These are phyloP conservation scores for Myriosclerotinia curreyana DNA, from an alignment of 2,329 filamentous ascomycete genomes.

Conservation along the genomic window DNA sequence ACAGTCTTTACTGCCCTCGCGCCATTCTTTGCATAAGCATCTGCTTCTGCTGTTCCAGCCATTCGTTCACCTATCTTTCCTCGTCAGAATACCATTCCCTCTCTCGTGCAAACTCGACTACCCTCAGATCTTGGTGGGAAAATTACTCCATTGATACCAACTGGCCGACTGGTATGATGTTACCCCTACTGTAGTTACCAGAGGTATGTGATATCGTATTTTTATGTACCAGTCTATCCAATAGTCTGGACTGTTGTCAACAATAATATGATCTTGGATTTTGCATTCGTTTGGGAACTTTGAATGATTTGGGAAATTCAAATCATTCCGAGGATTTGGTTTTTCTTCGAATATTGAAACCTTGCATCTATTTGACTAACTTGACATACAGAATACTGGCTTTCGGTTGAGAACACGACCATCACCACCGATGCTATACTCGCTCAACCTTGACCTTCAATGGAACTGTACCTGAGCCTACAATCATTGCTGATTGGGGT, in stretches of 20 bases:
- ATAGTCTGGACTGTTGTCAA: too few species aligned
- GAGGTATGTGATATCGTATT: slow-evolving; percentile 30
- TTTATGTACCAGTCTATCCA: slow-evolving; percentile 17
- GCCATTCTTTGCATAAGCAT: slow-evolving; percentile 26
- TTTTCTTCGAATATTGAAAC: too few species aligned
- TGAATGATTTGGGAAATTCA: too few species aligned
- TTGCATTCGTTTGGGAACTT: too few species aligned
- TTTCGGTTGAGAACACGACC: slow-evolving; percentile 32
- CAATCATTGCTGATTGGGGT: slow-evolving; percentile 43
- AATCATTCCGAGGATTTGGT: too few species aligned
- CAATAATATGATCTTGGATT: too few species aligned
- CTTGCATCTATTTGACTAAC: not conserved
- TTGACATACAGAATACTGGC: slow-evolving; percentile 31
- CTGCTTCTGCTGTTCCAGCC: slow-evolving; percentile 30
- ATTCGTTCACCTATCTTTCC: slow-evolving; percentile 22
- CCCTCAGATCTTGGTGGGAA: slow-evolving; percentile 38
- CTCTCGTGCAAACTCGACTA: slow-evolving; percentile 35
- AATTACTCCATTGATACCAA: slow-evolving; percentile 38
- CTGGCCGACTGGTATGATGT: slow-evolving; percentile 36
- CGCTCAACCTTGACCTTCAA: slow-evolving; percentile 54
- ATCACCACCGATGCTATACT: slow-evolving; percentile 42
- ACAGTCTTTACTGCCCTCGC: slow-evolving; percentile 31
- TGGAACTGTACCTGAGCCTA: slow-evolving; percentile 40
- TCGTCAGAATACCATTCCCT: slow-evolving; percentile 14
- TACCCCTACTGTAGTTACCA: slow-evolving; percentile 38